Evolutionary conservation across 768 basidiomycete genomes (phyloP).

Genomic region (Rubroboletus pulcherrimus): DNA sequence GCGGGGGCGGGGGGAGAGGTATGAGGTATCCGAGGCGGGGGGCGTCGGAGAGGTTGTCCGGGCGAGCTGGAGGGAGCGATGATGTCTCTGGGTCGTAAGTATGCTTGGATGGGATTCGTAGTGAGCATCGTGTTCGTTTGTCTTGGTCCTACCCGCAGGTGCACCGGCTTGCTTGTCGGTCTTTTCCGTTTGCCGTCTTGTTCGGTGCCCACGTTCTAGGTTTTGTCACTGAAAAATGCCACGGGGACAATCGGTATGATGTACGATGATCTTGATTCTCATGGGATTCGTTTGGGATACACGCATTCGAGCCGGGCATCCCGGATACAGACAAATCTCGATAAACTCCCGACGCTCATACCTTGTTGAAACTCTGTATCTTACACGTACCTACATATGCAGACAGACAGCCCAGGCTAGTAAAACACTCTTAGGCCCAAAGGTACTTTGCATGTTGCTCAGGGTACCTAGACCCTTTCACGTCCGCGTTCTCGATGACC

Average conservation of each 20-base stretch:
- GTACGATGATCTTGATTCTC: not conserved
- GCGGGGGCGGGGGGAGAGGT: conserved; percentile 11
- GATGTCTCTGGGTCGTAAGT: not conserved
- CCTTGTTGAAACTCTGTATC: not conserved
- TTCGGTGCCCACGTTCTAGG: not conserved
- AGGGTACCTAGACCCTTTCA: conserved; percentile 43
- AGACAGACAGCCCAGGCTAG: not conserved
- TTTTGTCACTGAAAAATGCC: not conserved
- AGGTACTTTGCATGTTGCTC: conserved; percentile 17
- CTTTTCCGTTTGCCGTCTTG: not conserved
- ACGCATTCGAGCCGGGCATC: not conserved
- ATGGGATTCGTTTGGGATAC: not conserved
- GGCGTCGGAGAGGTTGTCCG: conserved; percentile 18
- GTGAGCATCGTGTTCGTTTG: not conserved
- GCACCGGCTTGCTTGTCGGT: too few species aligned
- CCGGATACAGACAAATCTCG: not conserved
- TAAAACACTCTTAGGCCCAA: conserved; percentile 28
- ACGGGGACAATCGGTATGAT: not conserved
- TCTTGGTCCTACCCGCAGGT: not conserved
- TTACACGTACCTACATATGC: not conserved
- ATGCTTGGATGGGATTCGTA: not conserved
- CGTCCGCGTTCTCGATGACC: conserved; percentile 32
- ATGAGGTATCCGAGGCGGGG: conserved; percentile 22
- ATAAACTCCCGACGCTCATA: not conserved
- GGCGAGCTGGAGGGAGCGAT: conserved; percentile 11